Evolutionary conservation across 2,329 filamentous ascomycete genomes (phyloP).

Genomic region (Purpureocillium takamizusanense): DNA sequence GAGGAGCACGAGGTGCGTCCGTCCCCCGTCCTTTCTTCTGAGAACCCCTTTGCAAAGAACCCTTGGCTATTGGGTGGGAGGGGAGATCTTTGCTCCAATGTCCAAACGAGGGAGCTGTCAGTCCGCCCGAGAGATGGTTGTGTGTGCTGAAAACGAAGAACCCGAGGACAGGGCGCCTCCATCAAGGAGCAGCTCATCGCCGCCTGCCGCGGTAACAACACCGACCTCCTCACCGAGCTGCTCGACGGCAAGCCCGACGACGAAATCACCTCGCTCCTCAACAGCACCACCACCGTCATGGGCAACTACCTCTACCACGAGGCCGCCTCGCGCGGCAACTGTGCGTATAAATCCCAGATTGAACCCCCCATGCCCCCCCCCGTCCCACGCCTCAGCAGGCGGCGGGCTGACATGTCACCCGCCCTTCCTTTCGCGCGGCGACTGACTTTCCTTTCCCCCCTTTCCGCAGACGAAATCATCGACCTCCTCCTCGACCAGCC

Average conservation of each 20-base stretch:
- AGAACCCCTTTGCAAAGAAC: background rate
- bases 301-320: constrained; percentile 87
- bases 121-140: too few relatives aligned
- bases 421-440: too few relatives aligned
- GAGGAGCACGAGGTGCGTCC: constrained; percentile 12
- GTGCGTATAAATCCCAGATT: constrained; percentile 52
- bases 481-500: constrained; percentile 77
- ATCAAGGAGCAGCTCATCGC: constrained; percentile 81
- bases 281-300: constrained; percentile 74
- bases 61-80: too few relatives aligned
- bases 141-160: too few relatives aligned
- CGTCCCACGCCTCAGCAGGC: background rate
- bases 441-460: background rate
- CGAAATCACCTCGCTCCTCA: constrained; percentile 69
- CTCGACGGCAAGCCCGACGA: constrained; percentile 53
- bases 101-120: too few relatives aligned
- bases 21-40: background rate
- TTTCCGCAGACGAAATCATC: constrained; percentile 61
- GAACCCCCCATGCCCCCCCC: background rate
- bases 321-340: constrained; percentile 77
- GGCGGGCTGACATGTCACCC: too few relatives aligned
- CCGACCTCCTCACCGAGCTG: constrained; percentile 70
- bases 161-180: constrained; percentile 75
- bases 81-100: too few relatives aligned
- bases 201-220: constrained; percentile 89